These are phyloP conservation scores for Neurospora discreta DNA, from an alignment of 495 filamentous ascomycete genomes.

Conservation along the genomic window DNA sequence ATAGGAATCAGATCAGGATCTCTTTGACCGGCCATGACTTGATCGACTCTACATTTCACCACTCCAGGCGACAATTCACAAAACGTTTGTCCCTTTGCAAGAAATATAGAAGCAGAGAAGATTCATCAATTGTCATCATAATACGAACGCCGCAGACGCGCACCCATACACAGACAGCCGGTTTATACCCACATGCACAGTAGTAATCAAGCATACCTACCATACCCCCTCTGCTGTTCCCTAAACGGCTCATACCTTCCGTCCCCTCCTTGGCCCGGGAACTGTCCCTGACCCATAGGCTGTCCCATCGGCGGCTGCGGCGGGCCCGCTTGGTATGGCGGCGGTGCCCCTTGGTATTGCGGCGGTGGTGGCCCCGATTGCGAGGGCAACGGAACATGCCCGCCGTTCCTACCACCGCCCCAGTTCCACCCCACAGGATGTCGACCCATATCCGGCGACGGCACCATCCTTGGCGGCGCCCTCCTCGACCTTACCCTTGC, in stretches of 20 bases:
- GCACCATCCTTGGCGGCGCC: conserved; percentile 1
- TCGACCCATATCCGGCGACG: not conserved
- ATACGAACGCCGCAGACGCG: not conserved
- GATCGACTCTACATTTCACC: no score
- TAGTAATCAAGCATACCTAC: not conserved
- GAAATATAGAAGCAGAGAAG: not conserved
- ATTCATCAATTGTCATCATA: not conserved
- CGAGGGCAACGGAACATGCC: not conserved
- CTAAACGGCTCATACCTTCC: not conserved
- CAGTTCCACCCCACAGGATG: not conserved
- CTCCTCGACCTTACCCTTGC: not conserved
- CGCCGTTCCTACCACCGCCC: not conserved
- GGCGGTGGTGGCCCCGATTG: not conserved
- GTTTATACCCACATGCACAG: not conserved
- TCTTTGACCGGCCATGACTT: no score
- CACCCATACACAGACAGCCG: not conserved
- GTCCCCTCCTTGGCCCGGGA: not conserved
- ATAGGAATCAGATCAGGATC: no score
- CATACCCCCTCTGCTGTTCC: not conserved
- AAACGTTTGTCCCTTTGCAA: not conserved
- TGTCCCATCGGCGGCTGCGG: not conserved
- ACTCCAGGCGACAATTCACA: no score
- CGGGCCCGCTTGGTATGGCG: not conserved
- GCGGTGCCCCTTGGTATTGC: not conserved
- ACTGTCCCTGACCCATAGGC: not conserved